phyloP scores from a whole-genome alignment of 2,329 filamentous ascomycete species.

The Alternaria consortialis region DNA sequence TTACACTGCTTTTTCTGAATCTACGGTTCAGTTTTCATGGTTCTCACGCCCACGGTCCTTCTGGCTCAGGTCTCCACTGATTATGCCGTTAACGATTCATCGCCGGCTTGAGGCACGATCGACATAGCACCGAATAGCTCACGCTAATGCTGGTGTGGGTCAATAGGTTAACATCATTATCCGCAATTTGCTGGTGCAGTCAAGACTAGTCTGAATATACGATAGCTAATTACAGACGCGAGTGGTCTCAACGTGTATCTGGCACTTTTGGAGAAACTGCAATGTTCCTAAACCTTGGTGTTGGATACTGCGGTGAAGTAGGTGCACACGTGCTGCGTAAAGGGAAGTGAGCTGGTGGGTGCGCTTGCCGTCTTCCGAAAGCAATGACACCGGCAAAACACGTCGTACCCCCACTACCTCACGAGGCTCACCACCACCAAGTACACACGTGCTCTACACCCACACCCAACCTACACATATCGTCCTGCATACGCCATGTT shows the following conservation, averaged over 20 bases:
- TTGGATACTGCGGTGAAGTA: background rate
- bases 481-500: conserved; percentile 30
- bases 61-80: conserved; percentile 7
- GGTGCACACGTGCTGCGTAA: conserved; percentile 5
- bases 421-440: conserved; percentile 14
- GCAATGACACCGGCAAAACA: background rate
- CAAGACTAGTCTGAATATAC: background rate
- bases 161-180: conserved; percentile 8
- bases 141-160: conserved; percentile 6
- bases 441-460: conserved; percentile 6
- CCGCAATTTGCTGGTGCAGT: conserved; percentile 11
- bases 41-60: background rate
- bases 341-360: conserved; percentile 6
- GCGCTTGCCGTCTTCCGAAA: conserved; percentile 17
- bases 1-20: background rate
- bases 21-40: background rate
- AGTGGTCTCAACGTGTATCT: background rate
- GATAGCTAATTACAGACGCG: conserved; percentile 1
- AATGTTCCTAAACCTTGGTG: background rate
- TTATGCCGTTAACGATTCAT: conserved; percentile 20
- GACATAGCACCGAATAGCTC: conserved; percentile 13
- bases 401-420: conserved; percentile 4
- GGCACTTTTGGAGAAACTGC: background rate
- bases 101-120: conserved; percentile 21
- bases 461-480: conserved; percentile 12